Evolutionary conservation across 495 filamentous ascomycete species (phyloP).

Genomic region (Neurospora sp.): DNA sequence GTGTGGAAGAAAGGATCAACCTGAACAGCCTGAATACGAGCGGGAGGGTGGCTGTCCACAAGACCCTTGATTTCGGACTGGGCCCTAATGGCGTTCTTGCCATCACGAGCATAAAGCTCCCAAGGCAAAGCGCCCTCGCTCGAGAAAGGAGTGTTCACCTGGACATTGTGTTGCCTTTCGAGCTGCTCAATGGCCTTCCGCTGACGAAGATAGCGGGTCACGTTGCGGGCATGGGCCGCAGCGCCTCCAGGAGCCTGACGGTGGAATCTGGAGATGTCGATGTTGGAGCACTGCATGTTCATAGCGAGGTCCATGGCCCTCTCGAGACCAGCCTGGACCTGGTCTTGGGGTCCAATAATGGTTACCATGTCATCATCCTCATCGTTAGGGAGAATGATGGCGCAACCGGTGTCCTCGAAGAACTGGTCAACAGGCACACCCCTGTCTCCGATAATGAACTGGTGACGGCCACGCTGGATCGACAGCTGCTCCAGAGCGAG

Average conservation of each 20-base stretch:
- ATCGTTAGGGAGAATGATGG: slow-evolving; percentile 65
- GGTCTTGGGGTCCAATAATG: slow-evolving; percentile 67
- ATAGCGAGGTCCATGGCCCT: slow-evolving; percentile 73
- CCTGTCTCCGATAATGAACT: slow-evolving; percentile 79
- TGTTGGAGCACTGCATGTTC: slow-evolving; percentile 65
- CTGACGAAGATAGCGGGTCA: slow-evolving; percentile 74
- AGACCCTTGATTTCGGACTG: slow-evolving; percentile 72
- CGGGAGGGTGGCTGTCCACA: slow-evolving; percentile 69
- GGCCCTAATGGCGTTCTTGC: slow-evolving; percentile 72
- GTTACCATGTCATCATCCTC: slow-evolving; percentile 72
- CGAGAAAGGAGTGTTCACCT: slow-evolving; percentile 64
- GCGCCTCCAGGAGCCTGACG: slow-evolving; percentile 60
- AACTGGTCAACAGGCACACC: slow-evolving; percentile 74
- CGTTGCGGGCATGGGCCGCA: slow-evolving; percentile 65
- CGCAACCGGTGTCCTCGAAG: slow-evolving; percentile 81
- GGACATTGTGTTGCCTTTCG: slow-evolving; percentile 64
- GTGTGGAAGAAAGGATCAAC: slow-evolving; percentile 84
- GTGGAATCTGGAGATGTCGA: slow-evolving; percentile 70
- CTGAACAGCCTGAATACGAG: slow-evolving; percentile 54
- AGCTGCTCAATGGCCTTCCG: slow-evolving; percentile 67
- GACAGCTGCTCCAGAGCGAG: slow-evolving; percentile 62
- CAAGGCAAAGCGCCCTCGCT: slow-evolving; percentile 56
- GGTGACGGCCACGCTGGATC: slow-evolving; percentile 71
- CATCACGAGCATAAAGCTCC: slow-evolving; percentile 77
- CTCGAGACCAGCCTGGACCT: slow-evolving; percentile 61